Base-by-base conservation (phyloP, 2,329 filamentous ascomycete genomes). In the Sporothrix pallida region DNA sequence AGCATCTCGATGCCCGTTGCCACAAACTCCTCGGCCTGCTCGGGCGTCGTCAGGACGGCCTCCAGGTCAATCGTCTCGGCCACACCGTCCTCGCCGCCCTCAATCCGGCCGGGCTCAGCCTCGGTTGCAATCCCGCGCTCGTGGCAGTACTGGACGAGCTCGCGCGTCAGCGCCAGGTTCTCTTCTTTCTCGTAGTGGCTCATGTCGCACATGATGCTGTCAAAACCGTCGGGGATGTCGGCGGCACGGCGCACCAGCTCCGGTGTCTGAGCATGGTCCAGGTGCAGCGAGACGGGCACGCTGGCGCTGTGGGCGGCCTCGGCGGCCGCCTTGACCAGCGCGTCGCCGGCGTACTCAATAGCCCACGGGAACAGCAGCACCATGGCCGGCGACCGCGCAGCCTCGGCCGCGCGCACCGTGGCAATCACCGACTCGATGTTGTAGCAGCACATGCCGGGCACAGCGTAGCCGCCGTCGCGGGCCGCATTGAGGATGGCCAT, bases 341-440 rank as follows among this genome's bases (percentile, higher is more conserved):
- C 80, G 9, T 84, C 83, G 72, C 87, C 86, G 3, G 89, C 89
- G 82, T 91, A 93, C 75, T 90, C 83, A 71, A 93, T 86, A 0
- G 91, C 90, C 91, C 91, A 93, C 23, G 91, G 91, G 81, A 93
- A 93, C 77, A 93, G 87, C 37, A 92, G 88, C 77, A 93, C 89
- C 84, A 93, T 92, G 74, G 90, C 86, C 0, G 91, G 91, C 0
- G 90, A 91, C 65, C 84, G 84, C 75, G 90, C 90, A 37, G 87
- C 86, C 82, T 93, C 91, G 74, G 91, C 91, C 9, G 91, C 91
- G 77, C 87, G 87, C 65, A 93, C 89, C 3, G 89, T 85, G 42
- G 84, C 82, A 1, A 88, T 79, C 3, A 83, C 83, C 12, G 85
- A 87, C 77, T 88, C 86, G 23, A 87, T 78, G 73, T 88, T 88